phyloP scores from a whole-genome alignment of 208 protist species.

The Naegleria fowleri region DNA sequence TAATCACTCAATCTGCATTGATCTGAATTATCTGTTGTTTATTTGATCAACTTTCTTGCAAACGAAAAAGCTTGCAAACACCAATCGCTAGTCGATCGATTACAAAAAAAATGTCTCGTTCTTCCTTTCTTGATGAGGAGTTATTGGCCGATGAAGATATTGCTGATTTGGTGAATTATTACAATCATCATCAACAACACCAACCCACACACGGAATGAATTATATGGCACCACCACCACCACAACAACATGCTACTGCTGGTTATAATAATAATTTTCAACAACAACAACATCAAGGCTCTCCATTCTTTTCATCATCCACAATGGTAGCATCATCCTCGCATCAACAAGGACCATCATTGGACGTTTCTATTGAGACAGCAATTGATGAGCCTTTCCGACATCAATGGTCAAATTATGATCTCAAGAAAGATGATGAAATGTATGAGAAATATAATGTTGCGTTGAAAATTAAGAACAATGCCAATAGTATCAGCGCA shows the following conservation, averaged over 20 bases:
- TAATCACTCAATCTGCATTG: no score
- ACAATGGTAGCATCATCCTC: neutral
- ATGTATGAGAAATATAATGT: constrained; percentile 13
- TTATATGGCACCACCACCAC: no score
- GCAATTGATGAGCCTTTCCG: neutral
- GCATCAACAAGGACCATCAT: neutral
- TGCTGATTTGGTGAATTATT: neutral
- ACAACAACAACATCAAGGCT: no score
- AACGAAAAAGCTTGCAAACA: no score
- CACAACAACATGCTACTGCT: no score
- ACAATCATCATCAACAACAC: neutral
- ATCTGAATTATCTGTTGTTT: no score
- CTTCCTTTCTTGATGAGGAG: neutral
- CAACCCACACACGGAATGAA: neutral
- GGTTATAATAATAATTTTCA: no score
- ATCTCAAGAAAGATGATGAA: constrained; percentile 1
- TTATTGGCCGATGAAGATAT: neutral
- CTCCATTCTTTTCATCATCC: neutral
- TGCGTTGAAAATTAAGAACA: neutral
- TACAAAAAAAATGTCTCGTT: no score
- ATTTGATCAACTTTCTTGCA: no score
- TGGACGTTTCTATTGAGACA: neutral
- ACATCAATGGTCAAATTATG: constrained; percentile 3
- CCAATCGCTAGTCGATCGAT: no score
- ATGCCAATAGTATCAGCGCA: neutral